Conservation (phyloP, 2,329 filamentous ascomycete genomes). For the Neonectria ditissima region DNA sequence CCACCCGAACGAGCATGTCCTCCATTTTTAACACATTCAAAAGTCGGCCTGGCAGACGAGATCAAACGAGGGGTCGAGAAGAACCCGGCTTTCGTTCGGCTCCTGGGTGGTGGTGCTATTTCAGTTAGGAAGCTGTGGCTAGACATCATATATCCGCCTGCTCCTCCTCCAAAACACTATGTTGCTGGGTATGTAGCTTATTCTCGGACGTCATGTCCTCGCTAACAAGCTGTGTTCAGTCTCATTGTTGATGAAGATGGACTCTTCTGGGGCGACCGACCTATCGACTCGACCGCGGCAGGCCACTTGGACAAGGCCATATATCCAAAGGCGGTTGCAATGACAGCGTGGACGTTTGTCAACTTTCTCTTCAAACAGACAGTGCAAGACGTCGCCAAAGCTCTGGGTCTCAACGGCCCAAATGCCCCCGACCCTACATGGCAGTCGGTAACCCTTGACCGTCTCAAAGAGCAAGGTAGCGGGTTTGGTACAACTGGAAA, state of each 20-base stretch:
- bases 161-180: slow-evolving; percentile 69
- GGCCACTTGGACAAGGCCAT: slow-evolving; percentile 61
- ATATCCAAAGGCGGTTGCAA: slow-evolving; percentile 64
- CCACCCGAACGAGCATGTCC: neutral
- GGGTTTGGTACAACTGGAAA: slow-evolving; percentile 39
- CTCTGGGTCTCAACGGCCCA: slow-evolving; percentile 57
- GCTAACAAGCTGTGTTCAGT: slow-evolving; percentile 51
- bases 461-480: slow-evolving; percentile 42
- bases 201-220: too few species aligned
- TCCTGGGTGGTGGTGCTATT: slow-evolving; percentile 61
- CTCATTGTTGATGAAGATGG: slow-evolving; percentile 62
- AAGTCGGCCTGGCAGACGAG: slow-evolving; percentile 49
- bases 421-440: slow-evolving; percentile 46
- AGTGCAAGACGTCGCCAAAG: slow-evolving; percentile 55
- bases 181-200: slow-evolving; percentile 66
- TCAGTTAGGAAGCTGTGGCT: slow-evolving; percentile 68
- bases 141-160: slow-evolving; percentile 69
- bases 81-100: slow-evolving; percentile 55
- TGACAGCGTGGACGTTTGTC: slow-evolving; percentile 65
- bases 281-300: slow-evolving; percentile 61
- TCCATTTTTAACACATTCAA: slow-evolving; percentile 34
- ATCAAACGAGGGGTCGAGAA: slow-evolving; percentile 54
- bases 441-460: slow-evolving; percentile 48
- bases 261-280: slow-evolving; percentile 60
- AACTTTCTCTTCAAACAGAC: slow-evolving; percentile 61